Evolutionary conservation across 257 asterid species (phyloP), one percentile per base, ranked within the genome.

Genomic region (Nicotiana knightiana): DNA sequence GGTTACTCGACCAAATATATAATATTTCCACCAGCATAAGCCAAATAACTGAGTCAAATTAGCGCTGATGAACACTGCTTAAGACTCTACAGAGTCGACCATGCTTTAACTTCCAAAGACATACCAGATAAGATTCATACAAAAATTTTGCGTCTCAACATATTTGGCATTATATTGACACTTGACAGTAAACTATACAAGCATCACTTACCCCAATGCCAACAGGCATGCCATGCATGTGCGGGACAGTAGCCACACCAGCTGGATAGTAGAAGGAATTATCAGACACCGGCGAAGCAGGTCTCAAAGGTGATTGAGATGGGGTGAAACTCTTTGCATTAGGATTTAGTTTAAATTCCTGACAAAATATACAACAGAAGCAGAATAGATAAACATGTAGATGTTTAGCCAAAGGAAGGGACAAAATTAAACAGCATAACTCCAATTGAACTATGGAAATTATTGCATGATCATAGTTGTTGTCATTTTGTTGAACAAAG

Each of bases 301-400:
- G 91, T 84, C 98, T 89, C 77, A 90, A 48, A 75, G 97, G 90
- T 65, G 97, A 13, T 87, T 87, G 96, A 82, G 93, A 87, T 82
- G 98, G 97, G 28, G 88, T 6, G 68, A 90, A 96, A 86, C 97
- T 93, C 91, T 91, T 91, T 4, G 99, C 99, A 83, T 93, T 91
- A 4, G 98, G 97, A 83, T 96, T 96, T 37, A 93, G 89, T 88
- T 89, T 96, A 85, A 96, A 94, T 88, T 96, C 99, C 98, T 96
- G 90, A 70, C 30, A 75, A 84, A 51, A 26, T 12, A 70, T 12
- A 53, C 70, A 48, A 39, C 61, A 82, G 18, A 33, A 75, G 28
- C 63, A 26, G 79, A 51, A 26, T 51, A 51, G 43, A 75, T 75
- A 48, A 48, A 24, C 13, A 21, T 46, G 61, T 46, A 71, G 62